phyloP scores from a whole-genome alignment of 495 filamentous ascomycete species.

The Xylaria curta region DNA sequence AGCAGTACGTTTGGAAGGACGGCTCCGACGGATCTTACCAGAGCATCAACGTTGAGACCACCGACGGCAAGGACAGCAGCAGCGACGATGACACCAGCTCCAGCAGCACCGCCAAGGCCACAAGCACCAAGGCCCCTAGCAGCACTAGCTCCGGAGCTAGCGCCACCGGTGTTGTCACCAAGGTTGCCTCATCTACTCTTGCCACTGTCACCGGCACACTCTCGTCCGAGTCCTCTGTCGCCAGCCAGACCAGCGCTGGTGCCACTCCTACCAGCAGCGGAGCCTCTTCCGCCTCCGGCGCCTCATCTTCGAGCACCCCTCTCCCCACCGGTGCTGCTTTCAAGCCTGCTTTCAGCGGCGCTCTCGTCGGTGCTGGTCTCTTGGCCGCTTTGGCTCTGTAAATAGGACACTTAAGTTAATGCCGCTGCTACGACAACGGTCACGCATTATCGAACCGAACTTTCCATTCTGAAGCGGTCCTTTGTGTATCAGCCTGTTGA shows the following conservation, averaged over 20 bases:
- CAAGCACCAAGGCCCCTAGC: constrained; percentile 31
- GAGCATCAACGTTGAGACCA: constrained; percentile 75
- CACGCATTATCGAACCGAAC: constrained; percentile 35
- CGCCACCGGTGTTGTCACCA: constrained; percentile 25
- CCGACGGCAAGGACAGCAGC: constrained; percentile 62
- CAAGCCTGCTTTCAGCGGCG: constrained; percentile 37
- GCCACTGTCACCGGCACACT: constrained; percentile 31
- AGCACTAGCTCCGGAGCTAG: constrained; percentile 35
- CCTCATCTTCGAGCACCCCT: neutral
- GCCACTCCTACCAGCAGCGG: constrained; percentile 14
- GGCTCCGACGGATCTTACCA: constrained; percentile 71
- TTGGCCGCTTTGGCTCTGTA: constrained; percentile 37
- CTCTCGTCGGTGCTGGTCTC: constrained; percentile 34
- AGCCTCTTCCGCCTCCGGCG: constrained; percentile 25
- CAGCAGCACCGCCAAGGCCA: constrained; percentile 36
- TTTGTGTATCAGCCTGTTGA: constrained; percentile 11
- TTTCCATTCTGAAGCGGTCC: constrained; percentile 37
- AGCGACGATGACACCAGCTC: constrained; percentile 50
- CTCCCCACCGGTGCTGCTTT: constrained; percentile 28
- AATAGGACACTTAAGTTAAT: constrained; percentile 30
- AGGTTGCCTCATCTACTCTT: constrained; percentile 23
- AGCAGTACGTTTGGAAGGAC: constrained; percentile 76
- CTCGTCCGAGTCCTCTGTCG: constrained; percentile 22
- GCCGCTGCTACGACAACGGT: constrained; percentile 34
- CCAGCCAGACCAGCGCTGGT: constrained; percentile 3